A percentile compares a stretch with the other conserved stretches of the same genome.
phyloP scores from a whole-genome alignment of 257 asterid genomes.

The Solanum medicagineum region DNA sequence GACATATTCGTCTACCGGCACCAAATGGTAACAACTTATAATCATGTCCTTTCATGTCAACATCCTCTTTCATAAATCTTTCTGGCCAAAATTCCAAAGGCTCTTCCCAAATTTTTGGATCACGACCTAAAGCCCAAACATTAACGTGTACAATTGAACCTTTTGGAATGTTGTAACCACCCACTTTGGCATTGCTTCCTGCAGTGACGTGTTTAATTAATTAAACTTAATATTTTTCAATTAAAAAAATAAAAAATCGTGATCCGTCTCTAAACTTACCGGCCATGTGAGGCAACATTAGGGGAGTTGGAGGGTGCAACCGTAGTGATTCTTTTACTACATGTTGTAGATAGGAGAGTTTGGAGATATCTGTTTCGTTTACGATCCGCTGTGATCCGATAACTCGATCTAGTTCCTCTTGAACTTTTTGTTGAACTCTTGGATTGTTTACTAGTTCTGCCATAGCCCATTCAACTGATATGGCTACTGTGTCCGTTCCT shows the following conservation, averaged over 20 bases:
- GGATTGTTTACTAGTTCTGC: constrained; percentile 75
- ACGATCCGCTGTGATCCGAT: constrained; percentile 42
- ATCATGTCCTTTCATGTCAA: constrained; percentile 77
- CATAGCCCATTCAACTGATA: constrained; percentile 72
- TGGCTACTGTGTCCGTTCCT: constrained; percentile 78
- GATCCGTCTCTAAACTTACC: background rate
- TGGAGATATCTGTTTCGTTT: constrained; percentile 58
- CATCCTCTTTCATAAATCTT: constrained; percentile 53
- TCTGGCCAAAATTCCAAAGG: constrained; percentile 71
- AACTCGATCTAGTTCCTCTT: constrained; percentile 61
- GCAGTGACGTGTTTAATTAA: constrained; percentile 1
- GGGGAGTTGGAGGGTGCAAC: constrained; percentile 75
- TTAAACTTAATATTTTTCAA: too few species aligned
- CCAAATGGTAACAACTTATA: constrained; percentile 64
- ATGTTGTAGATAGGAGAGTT: constrained; percentile 55
- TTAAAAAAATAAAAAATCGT: too few species aligned
- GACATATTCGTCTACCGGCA: constrained; percentile 70
- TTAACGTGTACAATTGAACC: constrained; percentile 65
- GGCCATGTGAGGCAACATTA: constrained; percentile 68
- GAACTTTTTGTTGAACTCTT: constrained; percentile 67
- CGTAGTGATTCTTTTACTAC: constrained; percentile 59
- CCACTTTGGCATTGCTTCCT: constrained; percentile 37
- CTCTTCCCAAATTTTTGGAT: constrained; percentile 49
- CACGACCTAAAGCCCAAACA: constrained; percentile 73
- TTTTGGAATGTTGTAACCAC: constrained; percentile 66